phyloP scores from a whole-genome alignment of 2,329 filamentous ascomycete species.

The Aspergillus novofumigatus region DNA sequence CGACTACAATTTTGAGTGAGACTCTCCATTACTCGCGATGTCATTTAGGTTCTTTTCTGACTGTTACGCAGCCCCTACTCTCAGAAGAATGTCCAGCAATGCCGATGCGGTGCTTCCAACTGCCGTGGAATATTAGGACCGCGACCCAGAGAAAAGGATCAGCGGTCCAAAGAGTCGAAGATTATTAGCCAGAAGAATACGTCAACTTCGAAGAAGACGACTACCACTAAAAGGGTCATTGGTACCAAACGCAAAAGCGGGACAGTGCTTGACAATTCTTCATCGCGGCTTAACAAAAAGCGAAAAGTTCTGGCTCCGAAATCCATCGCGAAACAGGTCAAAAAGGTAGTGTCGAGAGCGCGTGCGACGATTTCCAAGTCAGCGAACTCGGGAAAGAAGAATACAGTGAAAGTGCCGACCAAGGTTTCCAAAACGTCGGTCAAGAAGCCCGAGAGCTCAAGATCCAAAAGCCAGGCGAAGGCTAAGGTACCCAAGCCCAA shows the following conservation, averaged over 20 bases:
- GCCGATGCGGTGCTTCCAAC: conserved; percentile 57
- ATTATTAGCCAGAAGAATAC: conserved; percentile 24
- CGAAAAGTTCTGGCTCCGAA: conserved; percentile 25
- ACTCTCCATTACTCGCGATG: conserved; percentile 2
- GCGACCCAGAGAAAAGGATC: conserved; percentile 47
- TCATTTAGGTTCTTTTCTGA: conserved; percentile 8
- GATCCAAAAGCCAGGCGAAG: conserved; percentile 16
- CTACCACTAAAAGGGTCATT: conserved; percentile 8
- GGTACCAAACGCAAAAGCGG: conserved; percentile 34
- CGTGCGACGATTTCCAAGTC: conserved; percentile 20
- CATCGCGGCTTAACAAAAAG: conserved; percentile 29
- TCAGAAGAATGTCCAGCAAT: conserved; percentile 60
- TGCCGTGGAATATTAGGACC: conserved; percentile 61
- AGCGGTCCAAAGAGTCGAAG: conserved; percentile 25
- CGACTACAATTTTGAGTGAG: conserved; percentile 73
- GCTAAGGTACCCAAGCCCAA: conserved; percentile 12
- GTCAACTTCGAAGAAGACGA: conserved; percentile 14
- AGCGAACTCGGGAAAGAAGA: conserved; percentile 12
- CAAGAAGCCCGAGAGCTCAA: conserved; percentile 12
- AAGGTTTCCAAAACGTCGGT: conserved; percentile 8
- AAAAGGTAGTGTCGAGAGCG: conserved; percentile 26
- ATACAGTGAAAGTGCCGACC: conserved; percentile 15
- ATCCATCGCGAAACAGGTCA: conserved; percentile 31
- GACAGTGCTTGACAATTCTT: conserved; percentile 22
- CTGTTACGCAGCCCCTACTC: conserved; percentile 48